Conservation (phyloP, 208 protist species). For the Wallacemonas rigidus region DNA sequence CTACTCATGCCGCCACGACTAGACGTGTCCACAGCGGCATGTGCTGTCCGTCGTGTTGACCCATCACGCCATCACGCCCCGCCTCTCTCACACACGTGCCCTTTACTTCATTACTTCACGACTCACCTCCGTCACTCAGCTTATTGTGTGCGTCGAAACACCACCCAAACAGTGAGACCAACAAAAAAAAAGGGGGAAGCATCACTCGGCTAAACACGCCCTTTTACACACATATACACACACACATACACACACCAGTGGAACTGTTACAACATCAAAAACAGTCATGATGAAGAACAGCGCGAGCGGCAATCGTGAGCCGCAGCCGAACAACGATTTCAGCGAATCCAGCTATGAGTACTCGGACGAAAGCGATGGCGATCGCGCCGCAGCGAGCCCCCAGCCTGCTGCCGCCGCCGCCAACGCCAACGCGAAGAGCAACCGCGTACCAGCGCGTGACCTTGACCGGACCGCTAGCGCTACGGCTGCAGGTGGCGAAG, state of each 20-base stretch:
- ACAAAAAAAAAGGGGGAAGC: no score
- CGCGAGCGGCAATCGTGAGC: conserved; percentile 13
- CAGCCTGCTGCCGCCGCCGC: neutral
- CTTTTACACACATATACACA: neutral
- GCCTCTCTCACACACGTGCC: no score
- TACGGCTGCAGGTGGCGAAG: neutral
- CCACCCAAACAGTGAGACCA: no score
- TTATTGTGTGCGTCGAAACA: no score
- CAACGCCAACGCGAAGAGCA: neutral
- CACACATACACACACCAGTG: neutral
- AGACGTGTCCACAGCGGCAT: no score
- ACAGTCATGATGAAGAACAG: conserved; percentile 11
- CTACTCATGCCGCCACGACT: no score
- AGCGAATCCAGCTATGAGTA: conserved; percentile 15
- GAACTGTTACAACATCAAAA: neutral
- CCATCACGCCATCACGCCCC: no score
- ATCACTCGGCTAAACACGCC: no score
- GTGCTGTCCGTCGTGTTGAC: no score
- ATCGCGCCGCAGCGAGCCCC: neutral
- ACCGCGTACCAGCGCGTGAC: neutral
- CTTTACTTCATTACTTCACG: no score
- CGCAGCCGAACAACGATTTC: conserved; percentile 4
- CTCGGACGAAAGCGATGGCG: conserved; percentile 6
- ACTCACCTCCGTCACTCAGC: no score
- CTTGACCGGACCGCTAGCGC: neutral